Evolutionary conservation across 1,284 basidiomycete species (phyloP), one percentile per base, ranked within the genome.

Genomic region (Ceratorhiza oryzae-sativae): DNA sequence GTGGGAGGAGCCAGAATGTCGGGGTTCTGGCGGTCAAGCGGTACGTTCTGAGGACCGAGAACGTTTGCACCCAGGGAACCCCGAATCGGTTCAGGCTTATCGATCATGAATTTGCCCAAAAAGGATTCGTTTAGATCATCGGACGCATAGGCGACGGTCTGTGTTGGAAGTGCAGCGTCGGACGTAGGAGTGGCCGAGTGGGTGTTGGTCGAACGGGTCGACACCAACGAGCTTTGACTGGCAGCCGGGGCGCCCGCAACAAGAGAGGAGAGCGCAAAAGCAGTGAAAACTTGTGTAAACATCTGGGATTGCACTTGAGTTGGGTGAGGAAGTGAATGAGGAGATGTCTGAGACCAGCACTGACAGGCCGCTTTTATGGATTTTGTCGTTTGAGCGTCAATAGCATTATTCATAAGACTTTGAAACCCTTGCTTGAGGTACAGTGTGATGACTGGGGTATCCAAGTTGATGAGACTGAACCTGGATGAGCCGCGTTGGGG

Each of bases 71-170:
- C 60, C 12, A 25, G 46, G 6, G 60, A 48, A 3, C 60, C 60
- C 10, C 60, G 45, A 5, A 39, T 41, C 13, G 60, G 42, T 23
- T 39, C 42, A n/a, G 60, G 60, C 9, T 8, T 41, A 1, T 18
- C 23, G 12, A 13, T 23, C 6, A 18, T n/a, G 45, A 46, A 63
- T 45, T 63, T 30, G 60, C 18, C 18, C 20, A 34, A 23, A 20
- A 48, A 63, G 1, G 60, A 63, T 6, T 63, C 23, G 45, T 63
- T 63, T 18, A 30, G 60, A 18, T 63, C 60, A 27, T 48, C 60
- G 23, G 60, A 63, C 5, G 60, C 60, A 30, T 63, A 63, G 23
- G 60, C 20, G 2, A 63, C 60, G 1, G 60, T 63, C 32, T 41
- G 60, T 15, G 25, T 49, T 12, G 45, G 23, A 8, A 25, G n/a